A percentile compares a stretch with the other conserved stretches of the same genome.
Conservation (phyloP, 2,329 filamentous ascomycete species). For the Colletotrichum orbiculare region DNA sequence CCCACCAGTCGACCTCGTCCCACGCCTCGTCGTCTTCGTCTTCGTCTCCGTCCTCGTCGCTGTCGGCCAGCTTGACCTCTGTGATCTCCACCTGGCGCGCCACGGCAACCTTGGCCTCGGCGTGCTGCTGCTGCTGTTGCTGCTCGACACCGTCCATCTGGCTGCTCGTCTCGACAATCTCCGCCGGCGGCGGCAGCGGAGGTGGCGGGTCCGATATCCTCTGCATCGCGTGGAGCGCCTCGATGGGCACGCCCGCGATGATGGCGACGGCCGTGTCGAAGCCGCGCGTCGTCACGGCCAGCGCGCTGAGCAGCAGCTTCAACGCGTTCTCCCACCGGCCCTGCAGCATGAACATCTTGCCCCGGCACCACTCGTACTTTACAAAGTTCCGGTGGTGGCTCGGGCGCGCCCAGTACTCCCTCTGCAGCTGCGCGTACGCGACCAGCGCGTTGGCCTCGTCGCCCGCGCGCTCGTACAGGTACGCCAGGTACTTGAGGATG, state of each 20-base stretch:
- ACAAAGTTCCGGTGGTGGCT: constrained; percentile 30
- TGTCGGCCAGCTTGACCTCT: background rate
- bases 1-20: constrained; percentile 35
- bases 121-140: background rate
- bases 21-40: background rate
- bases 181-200: background rate
- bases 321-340: constrained; percentile 34
- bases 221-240: constrained; percentile 24
- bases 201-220: background rate
- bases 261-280: constrained; percentile 25
- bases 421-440: constrained; percentile 36
- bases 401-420: constrained; percentile 30
- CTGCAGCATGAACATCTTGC: constrained; percentile 37
- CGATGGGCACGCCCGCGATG: constrained; percentile 24
- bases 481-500: constrained; percentile 35
- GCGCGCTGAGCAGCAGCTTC: constrained; percentile 32
- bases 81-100: constrained; percentile 8
- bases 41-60: background rate
- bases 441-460: constrained; percentile 31
- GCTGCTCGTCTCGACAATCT: constrained; percentile 3
- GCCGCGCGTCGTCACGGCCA: constrained; percentile 27
- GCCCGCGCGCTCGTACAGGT: constrained; percentile 32
- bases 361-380: constrained; percentile 34
- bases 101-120: background rate
- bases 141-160: background rate